phyloP scores from a whole-genome alignment of 768 basidiomycete species.

The Pleurotus eryngii region DNA sequence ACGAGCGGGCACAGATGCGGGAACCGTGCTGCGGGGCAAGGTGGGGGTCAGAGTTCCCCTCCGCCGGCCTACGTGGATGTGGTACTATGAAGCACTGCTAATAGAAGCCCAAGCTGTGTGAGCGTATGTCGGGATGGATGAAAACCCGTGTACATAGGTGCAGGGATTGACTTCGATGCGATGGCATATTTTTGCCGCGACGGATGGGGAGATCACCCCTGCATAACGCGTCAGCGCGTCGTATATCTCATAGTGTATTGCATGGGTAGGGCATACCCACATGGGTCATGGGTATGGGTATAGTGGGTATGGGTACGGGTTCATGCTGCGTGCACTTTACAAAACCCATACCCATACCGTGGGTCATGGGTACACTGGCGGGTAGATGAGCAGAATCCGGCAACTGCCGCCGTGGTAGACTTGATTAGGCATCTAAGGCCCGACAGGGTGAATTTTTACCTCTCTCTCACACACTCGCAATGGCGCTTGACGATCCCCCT shows the following conservation, averaged over 20 bases:
- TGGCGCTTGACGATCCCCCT: background rate
- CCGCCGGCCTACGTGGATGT: too few relatives aligned
- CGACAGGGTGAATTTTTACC: background rate
- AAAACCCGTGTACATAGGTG: too few relatives aligned
- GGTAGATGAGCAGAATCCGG: background rate
- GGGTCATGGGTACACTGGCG: background rate
- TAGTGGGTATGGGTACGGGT: background rate
- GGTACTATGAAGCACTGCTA: too few relatives aligned
- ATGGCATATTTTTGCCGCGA: too few relatives aligned
- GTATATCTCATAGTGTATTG: background rate
- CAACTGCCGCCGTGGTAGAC: background rate
- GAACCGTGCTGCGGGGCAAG: too few relatives aligned
- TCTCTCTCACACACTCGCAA: background rate
- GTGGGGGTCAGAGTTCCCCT: too few relatives aligned
- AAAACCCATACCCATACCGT: background rate
- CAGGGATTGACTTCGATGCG: too few relatives aligned
- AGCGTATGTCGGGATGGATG: too few relatives aligned
- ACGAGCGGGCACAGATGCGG: too few relatives aligned
- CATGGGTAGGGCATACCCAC: background rate
- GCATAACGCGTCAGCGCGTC: too few relatives aligned
- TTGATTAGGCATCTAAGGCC: background rate
- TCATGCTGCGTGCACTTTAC: background rate
- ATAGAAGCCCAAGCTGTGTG: too few relatives aligned
- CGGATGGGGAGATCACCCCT: too few relatives aligned
- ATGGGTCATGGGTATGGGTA: background rate